phyloP scores from a whole-genome alignment of 75 land plant species.

The Azolla pinnata region DNA sequence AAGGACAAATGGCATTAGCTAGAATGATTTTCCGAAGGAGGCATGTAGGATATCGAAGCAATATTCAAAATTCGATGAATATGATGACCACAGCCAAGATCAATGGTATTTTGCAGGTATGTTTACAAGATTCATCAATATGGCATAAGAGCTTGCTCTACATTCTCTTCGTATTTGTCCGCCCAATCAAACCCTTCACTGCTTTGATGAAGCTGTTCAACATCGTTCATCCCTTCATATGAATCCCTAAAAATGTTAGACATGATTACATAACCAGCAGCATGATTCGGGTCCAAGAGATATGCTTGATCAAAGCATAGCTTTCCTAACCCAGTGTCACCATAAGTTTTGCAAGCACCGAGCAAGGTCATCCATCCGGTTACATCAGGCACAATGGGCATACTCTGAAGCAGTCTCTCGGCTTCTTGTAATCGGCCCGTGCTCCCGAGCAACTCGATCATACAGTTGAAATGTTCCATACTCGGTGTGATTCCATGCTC shows the following conservation, averaged over 20 bases:
- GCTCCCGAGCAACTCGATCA: neutral
- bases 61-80: too few species aligned
- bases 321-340: neutral
- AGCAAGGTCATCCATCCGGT: constrained; percentile 1
- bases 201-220: too few species aligned
- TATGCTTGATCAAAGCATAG: neutral
- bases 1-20: too few species aligned
- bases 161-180: too few species aligned
- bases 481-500: neutral
- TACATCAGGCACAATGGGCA: neutral
- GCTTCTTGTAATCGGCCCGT: neutral
- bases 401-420: neutral
- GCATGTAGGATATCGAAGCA: too few species aligned
- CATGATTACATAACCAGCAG: constrained; percentile 3
- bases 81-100: too few species aligned
- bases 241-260: neutral
- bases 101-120: too few species aligned
- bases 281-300: neutral
- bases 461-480: neutral
- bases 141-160: too few species aligned
- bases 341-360: neutral
- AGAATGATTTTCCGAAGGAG: too few species aligned
- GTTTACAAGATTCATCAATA: too few species aligned
- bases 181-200: too few species aligned
- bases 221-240: too few species aligned